These are phyloP conservation scores for Ajuga chamaepitys DNA, from an alignment of 257 asterid species.

Conservation along the genomic window DNA sequence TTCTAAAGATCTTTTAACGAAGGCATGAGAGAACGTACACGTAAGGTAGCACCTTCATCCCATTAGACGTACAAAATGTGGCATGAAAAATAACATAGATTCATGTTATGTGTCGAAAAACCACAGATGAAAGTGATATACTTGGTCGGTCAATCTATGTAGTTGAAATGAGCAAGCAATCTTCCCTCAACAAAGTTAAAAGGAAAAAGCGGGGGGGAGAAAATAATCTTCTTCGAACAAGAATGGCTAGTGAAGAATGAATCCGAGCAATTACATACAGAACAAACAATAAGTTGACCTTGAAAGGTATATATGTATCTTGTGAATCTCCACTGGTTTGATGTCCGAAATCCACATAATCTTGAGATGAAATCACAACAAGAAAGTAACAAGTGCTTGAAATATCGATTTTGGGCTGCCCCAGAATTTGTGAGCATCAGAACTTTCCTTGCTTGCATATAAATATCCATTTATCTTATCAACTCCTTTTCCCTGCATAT, in stretches of 20 bases:
- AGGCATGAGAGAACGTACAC: too few relatives aligned
- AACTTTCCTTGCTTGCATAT: slow-evolving; percentile 37
- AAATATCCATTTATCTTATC: slow-evolving; percentile 37
- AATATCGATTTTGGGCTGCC: slow-evolving; percentile 54
- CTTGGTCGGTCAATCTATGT: too few relatives aligned
- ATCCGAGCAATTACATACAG: slow-evolving; percentile 22
- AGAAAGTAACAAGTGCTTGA: slow-evolving; percentile 74
- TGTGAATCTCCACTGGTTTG: slow-evolving; percentile 1
- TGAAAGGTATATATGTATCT: slow-evolving; percentile 22
- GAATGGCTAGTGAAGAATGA: slow-evolving; percentile 31
- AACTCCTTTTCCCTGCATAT: slow-evolving; percentile 56
- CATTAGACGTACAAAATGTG: too few relatives aligned
- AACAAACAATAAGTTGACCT: slow-evolving; percentile 38
- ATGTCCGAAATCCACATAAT: background rate
- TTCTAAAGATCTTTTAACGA: too few relatives aligned
- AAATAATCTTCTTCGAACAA: slow-evolving; percentile 19
- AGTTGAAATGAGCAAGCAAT: background rate
- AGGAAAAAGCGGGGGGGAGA: too few relatives aligned
- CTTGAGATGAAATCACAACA: slow-evolving; percentile 27
- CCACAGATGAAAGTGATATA: too few relatives aligned
- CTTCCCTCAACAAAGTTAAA: slow-evolving; percentile 23
- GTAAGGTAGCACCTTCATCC: too few relatives aligned
- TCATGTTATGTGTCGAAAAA: too few relatives aligned
- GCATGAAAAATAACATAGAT: too few relatives aligned
- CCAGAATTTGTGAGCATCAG: slow-evolving; percentile 31